phyloP scores from a whole-genome alignment of 805 yeast species.

The Wickerhamomyces subpelliculosus region DNA sequence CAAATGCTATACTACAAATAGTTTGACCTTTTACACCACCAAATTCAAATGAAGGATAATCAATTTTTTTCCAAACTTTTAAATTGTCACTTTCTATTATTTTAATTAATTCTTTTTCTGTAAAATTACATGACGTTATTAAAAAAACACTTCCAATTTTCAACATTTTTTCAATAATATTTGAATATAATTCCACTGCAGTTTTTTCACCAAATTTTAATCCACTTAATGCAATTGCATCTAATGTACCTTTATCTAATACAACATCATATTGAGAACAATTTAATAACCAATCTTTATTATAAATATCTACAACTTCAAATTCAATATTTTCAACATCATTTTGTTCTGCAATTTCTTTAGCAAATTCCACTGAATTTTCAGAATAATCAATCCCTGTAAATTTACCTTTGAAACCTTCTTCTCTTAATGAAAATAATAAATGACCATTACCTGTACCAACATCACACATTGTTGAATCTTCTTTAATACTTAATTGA shows the following conservation, averaged over 20 bases:
- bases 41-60: constrained; percentile 78
- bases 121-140: constrained; percentile 92
- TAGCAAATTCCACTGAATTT: constrained; percentile 73
- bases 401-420: constrained; percentile 50
- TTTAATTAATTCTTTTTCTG: constrained; percentile 63
- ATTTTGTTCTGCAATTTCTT: constrained; percentile 41
- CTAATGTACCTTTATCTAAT: constrained; percentile 92
- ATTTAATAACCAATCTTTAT: constrained; percentile 26
- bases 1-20: constrained; percentile 80
- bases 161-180: constrained; percentile 50
- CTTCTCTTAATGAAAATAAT: constrained; percentile 60
- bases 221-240: constrained; percentile 88
- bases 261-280: constrained; percentile 64
- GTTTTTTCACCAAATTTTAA: constrained; percentile 37
- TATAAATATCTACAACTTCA: constrained; percentile 62
- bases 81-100: constrained; percentile 43
- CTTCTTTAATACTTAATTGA: constrained; percentile 22
- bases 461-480: constrained; percentile 55
- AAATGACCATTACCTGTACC: constrained; percentile 98
- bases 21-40: constrained; percentile 89
- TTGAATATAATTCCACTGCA: constrained; percentile 55
- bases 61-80: constrained; percentile 55
- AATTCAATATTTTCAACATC: constrained; percentile 40
- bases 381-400: constrained; percentile 85
- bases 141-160: constrained; percentile 51